Evolutionary conservation across 192 early-diverging fungal species (phyloP).

Genomic region (Podila verticillata): DNA sequence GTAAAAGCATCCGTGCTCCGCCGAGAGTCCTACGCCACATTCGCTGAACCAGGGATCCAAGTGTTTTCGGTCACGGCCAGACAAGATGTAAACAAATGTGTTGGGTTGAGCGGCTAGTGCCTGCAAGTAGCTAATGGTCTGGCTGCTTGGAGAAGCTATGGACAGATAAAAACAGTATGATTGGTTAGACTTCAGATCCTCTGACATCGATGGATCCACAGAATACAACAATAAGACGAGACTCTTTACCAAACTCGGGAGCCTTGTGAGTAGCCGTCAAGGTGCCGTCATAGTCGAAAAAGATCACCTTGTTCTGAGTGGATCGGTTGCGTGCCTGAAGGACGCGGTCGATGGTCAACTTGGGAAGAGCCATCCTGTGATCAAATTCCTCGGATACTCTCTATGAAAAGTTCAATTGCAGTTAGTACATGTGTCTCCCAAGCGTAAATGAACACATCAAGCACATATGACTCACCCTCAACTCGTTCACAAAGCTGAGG

Average conservation of each 20-base stretch:
- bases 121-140: slow-evolving; percentile 75
- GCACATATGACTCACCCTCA: slow-evolving; percentile 50
- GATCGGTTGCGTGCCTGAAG: slow-evolving; percentile 65
- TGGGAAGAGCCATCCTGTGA: slow-evolving; percentile 69
- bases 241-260: slow-evolving; percentile 79
- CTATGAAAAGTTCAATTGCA: background rate
- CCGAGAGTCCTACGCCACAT: slow-evolving; percentile 90
- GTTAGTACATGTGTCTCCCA: background rate
- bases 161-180: background rate
- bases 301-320: slow-evolving; percentile 77
- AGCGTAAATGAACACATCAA: background rate
- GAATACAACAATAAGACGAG: background rate
- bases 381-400: slow-evolving; percentile 65
- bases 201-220: background rate
- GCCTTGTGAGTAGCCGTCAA: slow-evolving; percentile 85
- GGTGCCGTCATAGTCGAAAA: slow-evolving; percentile 99
- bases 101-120: slow-evolving; percentile 77
- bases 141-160: slow-evolving; percentile 79
- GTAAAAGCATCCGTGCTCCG: slow-evolving; percentile 99
- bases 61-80: slow-evolving; percentile 89
- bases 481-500: slow-evolving; percentile 89
- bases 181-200: background rate
- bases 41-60: slow-evolving; percentile 93
- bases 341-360: slow-evolving; percentile 64
- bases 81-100: slow-evolving; percentile 95